Evolutionary conservation across 1,139 yeast species (phyloP).

Genomic region (Fermentozyma sake): DNA sequence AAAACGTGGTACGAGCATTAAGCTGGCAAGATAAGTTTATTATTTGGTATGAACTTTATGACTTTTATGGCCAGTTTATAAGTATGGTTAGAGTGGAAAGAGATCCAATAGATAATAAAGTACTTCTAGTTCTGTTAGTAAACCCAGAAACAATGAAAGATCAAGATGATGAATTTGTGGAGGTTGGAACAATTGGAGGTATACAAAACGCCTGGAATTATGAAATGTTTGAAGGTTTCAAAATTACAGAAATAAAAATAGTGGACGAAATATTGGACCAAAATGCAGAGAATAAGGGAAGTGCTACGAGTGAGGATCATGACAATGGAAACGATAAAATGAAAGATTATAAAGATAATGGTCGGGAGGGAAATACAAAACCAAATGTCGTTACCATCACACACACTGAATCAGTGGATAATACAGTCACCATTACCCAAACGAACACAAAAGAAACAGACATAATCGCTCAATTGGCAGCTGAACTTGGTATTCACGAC

Average conservation of each 20-base stretch:
- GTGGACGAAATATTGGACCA: background rate
- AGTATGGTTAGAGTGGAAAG: conserved; percentile 21
- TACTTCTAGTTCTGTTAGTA: conserved; percentile 19
- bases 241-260: background rate
- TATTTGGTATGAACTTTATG: conserved; percentile 37
- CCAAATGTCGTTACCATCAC: no score
- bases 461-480: no score
- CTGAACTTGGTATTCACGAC: no score
- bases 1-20: conserved; percentile 13
- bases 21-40: conserved; percentile 32
- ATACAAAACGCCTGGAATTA: conserved; percentile 25
- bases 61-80: conserved; percentile 26
- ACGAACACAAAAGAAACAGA: no score
- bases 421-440: no score
- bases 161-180: conserved; percentile 26
- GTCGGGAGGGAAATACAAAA: no score
- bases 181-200: conserved; percentile 15
- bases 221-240: conserved; percentile 14
- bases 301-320: no score
- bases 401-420: no score
- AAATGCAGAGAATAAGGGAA: no score
- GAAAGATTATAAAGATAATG: no score
- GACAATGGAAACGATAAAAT: no score
- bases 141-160: conserved; percentile 31
- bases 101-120: conserved; percentile 11